phyloP scores from a whole-genome alignment of 352 stramenopile genomes.

The Phytophthora sansomeana region DNA sequence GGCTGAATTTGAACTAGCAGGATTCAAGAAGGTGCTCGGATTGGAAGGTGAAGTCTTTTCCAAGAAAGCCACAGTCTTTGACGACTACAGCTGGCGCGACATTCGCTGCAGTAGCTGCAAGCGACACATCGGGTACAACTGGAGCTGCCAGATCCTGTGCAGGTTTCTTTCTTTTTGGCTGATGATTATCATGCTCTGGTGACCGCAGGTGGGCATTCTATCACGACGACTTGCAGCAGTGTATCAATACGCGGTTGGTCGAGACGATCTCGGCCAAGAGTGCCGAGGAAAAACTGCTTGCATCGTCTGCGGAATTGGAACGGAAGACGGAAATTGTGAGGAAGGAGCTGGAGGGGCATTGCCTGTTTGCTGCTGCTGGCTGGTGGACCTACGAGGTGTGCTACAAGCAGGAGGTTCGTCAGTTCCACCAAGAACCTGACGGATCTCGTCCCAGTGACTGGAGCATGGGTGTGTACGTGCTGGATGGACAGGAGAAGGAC shows the following conservation, averaged over 20 bases:
- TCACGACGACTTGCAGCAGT: constrained; percentile 78
- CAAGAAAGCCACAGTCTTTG: constrained; percentile 82
- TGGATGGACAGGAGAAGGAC: constrained; percentile 37
- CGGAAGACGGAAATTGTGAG: constrained; percentile 56
- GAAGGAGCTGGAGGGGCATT: constrained; percentile 59
- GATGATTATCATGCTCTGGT: constrained; percentile 4
- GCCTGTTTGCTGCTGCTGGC: constrained; percentile 61
- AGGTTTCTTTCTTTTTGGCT: constrained; percentile 1
- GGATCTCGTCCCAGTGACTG: constrained; percentile 77
- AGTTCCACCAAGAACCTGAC: constrained; percentile 84
- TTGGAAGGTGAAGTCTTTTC: constrained; percentile 71
- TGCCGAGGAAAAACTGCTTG: constrained; percentile 48
- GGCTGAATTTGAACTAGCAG: constrained; percentile 82
- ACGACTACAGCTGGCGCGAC: constrained; percentile 85
- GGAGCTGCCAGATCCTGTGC: not conserved
- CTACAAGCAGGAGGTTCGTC: constrained; percentile 82
- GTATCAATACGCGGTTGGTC: constrained; percentile 67
- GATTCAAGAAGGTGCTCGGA: constrained; percentile 68
- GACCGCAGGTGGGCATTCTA: constrained; percentile 80
- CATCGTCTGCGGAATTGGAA: constrained; percentile 40
- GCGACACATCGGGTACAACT: constrained; percentile 69
- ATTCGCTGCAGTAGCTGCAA: constrained; percentile 81
- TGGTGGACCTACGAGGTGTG: constrained; percentile 91
- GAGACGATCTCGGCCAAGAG: constrained; percentile 54
- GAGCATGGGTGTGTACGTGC: constrained; percentile 82